A percentile compares a stretch with the other conserved stretches of the same genome.
Evolutionary conservation across 345 rosid species (phyloP).

Genomic region (Euphorbia lathyris): DNA sequence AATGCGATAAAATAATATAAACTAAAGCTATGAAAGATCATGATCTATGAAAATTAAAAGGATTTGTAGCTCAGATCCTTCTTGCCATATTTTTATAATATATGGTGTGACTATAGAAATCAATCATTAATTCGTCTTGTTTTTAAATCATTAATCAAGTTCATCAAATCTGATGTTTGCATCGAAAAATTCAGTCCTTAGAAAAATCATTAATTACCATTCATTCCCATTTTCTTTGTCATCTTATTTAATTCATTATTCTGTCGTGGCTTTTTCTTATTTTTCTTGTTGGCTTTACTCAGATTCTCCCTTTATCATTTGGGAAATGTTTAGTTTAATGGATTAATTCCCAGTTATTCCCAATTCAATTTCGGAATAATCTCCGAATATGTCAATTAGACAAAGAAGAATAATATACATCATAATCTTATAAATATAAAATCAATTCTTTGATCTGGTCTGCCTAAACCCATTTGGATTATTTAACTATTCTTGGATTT

Average conservation of each 20-base stretch:
- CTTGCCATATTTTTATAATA: no score
- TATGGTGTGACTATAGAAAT: no score
- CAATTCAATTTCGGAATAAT: background rate
- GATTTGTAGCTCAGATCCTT: no score
- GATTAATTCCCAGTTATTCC: background rate
- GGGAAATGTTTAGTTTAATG: background rate
- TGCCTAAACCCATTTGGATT: background rate
- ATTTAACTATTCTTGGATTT: background rate
- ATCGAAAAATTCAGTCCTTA: no score
- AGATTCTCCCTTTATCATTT: background rate
- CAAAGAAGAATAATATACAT: background rate
- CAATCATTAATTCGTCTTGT: no score
- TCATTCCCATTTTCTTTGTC: background rate
- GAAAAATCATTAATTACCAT: no score
- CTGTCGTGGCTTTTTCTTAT: background rate
- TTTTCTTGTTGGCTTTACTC: background rate
- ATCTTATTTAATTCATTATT: background rate
- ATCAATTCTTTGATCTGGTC: slow-evolving; percentile 12
- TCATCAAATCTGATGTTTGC: no score
- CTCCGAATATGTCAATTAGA: slow-evolving; percentile 3
- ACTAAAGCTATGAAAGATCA: no score
- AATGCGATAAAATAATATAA: no score
- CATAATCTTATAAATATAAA: background rate
- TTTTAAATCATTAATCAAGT: no score
- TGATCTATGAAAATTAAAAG: no score